Base-by-base conservation (phyloP, 805 yeast genomes). In the Saccharomycopsis sp. region DNA sequence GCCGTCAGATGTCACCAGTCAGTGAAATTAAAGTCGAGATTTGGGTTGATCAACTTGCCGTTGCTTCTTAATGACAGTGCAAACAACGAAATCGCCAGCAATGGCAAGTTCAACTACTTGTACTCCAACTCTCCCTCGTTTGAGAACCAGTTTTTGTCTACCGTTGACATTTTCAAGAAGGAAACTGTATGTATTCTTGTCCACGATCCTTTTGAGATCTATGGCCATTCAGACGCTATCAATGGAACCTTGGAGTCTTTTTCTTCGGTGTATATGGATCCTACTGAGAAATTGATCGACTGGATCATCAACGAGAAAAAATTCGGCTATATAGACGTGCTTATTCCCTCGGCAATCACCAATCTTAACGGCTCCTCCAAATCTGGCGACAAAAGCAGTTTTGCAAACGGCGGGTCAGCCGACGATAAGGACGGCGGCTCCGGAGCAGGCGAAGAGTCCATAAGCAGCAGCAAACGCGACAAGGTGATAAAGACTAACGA, bases 201-300 rank as follows among this genome's bases (percentile, higher is more conserved):
- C 18, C 98, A 91, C 70, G 98, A 91, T 66, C 89, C 97, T 2
- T 89, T 97, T 4, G 91, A 90, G 59, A 79, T 94, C 4, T 91
- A 97, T 96, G 96, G 95, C 1, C 82, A 85, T 63, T 74, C 85
- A 46, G 91, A 90, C 68, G 89, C 96, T 0, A 70, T 84, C 3
- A 82, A 87, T 8, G 98, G 98, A 5, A 76, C 80, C 53, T 80
- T 92, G 41, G 89, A 89, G 62, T 76, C 91, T 15, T 78, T 81
- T 51, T 80, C 87, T 0, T 83, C 96, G 1, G 79, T 88, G 2
- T 79, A 90, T 20, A 80, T 88, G 50, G 97, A 91, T 65, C 84
- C 89, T 48, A 84, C 92, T 0, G 68, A 82, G 37, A 80, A 80
- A 64, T 79, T 90, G 57, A 79, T 91, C 5, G 82, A 86, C 57